A percentile compares a stretch with the other conserved stretches of the same genome.
phyloP scores from a whole-genome alignment of 176 grass and related monocot species.

The Zizania latifolia region DNA sequence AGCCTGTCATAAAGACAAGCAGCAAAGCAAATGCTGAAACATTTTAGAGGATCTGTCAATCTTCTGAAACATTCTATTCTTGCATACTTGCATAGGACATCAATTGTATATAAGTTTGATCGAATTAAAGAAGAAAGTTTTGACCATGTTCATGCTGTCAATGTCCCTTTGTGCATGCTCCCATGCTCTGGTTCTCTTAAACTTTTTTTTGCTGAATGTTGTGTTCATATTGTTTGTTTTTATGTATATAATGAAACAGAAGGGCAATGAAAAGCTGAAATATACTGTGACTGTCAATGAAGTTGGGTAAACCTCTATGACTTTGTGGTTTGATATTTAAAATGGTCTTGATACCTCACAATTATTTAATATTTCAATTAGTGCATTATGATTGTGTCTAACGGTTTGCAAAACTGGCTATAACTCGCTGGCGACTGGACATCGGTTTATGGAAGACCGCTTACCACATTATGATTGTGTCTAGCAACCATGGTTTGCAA shows the following conservation, averaged over 20 bases:
- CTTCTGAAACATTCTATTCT: background rate
- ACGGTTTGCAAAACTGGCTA: no score
- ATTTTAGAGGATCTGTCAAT: background rate
- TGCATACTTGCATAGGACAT: background rate
- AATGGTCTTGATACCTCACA: background rate
- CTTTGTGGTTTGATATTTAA: background rate
- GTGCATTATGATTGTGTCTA: background rate
- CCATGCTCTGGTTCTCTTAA: background rate
- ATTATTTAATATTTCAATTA: background rate
- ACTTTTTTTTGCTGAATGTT: background rate
- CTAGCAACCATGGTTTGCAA: no score
- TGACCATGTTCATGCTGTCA: background rate
- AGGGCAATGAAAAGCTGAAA: no score
- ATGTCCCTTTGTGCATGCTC: background rate
- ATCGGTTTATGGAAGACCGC: no score
- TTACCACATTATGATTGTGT: no score
- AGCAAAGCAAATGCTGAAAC: background rate
- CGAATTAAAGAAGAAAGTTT: background rate
- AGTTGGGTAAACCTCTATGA: background rate
- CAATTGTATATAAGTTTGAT: background rate
- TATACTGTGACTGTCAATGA: background rate
- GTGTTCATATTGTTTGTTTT: background rate
- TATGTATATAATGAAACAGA: no score
- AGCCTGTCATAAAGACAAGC: constrained; percentile 32
- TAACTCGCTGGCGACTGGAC: no score